phyloP scores from a whole-genome alignment of 257 asterid genomes.

The Solanum piurae region DNA sequence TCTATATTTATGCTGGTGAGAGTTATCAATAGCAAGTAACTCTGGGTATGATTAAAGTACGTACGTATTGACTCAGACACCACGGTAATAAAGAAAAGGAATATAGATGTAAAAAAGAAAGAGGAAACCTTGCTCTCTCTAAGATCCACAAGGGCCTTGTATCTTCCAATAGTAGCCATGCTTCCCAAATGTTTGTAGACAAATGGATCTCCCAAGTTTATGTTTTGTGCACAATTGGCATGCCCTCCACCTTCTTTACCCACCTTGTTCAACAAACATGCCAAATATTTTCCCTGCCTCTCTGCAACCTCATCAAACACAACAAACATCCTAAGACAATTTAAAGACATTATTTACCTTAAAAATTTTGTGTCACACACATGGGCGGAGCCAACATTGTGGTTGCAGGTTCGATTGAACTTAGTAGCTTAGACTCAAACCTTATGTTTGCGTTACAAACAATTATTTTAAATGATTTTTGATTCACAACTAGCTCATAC shows the following conservation, averaged over 20 bases:
- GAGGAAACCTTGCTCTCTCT: conserved; percentile 82
- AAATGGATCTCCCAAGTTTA: conserved; percentile 47
- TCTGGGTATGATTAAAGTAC: background rate
- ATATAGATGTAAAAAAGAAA: background rate
- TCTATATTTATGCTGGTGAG: background rate
- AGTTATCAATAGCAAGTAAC: background rate
- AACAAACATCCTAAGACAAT: background rate
- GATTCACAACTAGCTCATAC: background rate
- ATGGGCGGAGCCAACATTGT: background rate
- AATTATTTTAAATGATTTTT: background rate
- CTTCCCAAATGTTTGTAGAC: conserved; percentile 86
- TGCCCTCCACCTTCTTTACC: conserved; percentile 77
- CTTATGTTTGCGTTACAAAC: background rate
- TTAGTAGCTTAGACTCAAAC: background rate
- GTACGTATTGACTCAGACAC: background rate
- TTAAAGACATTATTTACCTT: background rate
- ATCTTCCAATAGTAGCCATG: conserved; percentile 93
- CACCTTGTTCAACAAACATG: conserved; percentile 41
- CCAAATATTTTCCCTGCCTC: conserved; percentile 82
- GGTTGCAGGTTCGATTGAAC: background rate
- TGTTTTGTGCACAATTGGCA: conserved; percentile 44
- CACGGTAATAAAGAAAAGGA: background rate
- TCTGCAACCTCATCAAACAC: conserved; percentile 67
- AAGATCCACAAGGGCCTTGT: conserved; percentile 92
- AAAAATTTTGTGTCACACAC: background rate